Conservation (phyloP, 352 stramenopile genomes). For the Phytophthora meadii region DNA sequence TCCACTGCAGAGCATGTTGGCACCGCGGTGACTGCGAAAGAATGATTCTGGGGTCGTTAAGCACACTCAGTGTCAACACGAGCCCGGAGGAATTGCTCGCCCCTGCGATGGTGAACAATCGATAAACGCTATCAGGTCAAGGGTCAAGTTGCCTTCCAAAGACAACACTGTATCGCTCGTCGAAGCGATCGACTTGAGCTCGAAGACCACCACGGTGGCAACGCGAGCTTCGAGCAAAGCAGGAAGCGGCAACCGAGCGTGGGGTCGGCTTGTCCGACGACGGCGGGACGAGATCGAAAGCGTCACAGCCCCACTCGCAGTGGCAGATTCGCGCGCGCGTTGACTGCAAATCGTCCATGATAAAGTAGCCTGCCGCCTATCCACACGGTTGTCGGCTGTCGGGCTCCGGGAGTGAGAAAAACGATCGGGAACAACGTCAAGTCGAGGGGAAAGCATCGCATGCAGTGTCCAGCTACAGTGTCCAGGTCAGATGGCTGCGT, state of each 20-base stretch:
- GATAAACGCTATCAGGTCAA: slow-evolving; percentile 32
- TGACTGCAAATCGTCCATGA: slow-evolving; percentile 29
- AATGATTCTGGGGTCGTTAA: slow-evolving; percentile 25
- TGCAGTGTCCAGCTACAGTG: slow-evolving; percentile 28
- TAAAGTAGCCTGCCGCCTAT: slow-evolving; percentile 42
- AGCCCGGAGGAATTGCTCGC: slow-evolving; percentile 43
- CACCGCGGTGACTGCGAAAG: slow-evolving; percentile 27
- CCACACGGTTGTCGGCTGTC: slow-evolving; percentile 28
- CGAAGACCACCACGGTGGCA: slow-evolving; percentile 13
- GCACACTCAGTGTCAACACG: slow-evolving; percentile 18
- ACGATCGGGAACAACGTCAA: slow-evolving; percentile 28
- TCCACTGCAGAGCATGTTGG: slow-evolving; percentile 31
- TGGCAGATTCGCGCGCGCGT: slow-evolving; percentile 26
- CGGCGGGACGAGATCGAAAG: slow-evolving; percentile 3
- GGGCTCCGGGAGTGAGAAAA: slow-evolving; percentile 19
- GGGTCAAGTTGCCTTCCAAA: slow-evolving; percentile 7
- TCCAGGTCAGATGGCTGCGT: slow-evolving; percentile 30
- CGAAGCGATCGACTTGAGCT: slow-evolving; percentile 3
- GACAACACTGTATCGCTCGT: not conserved
- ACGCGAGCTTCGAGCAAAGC: slow-evolving; percentile 1
- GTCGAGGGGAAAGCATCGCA: slow-evolving; percentile 33
- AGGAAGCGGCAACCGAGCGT: not conserved
- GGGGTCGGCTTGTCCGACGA: slow-evolving; percentile 25
- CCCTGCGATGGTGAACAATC: slow-evolving; percentile 39
- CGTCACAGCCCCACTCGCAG: not conserved